Evolutionary conservation across 176 grass and related monocot species (phyloP).

Genomic region (Carex littledalei): DNA sequence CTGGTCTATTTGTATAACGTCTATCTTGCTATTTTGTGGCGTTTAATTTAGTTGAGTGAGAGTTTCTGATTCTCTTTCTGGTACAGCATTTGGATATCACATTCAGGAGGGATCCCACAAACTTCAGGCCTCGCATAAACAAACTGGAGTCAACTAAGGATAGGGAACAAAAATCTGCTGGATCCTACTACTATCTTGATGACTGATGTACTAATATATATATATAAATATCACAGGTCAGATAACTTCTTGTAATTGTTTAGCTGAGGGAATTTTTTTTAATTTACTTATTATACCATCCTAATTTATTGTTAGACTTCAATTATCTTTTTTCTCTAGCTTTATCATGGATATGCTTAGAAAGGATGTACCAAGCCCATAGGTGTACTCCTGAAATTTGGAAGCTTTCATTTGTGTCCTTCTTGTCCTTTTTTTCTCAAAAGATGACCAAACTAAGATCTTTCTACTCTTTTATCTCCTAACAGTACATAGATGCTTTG

Average conservation of each 20-base stretch:
- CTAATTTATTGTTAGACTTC: not conserved
- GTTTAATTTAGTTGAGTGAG: not conserved
- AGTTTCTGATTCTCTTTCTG: not conserved
- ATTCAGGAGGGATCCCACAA: slow-evolving; percentile 78
- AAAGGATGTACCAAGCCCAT: not conserved
- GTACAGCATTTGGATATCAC: slow-evolving; percentile 64
- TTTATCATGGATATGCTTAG: not conserved
- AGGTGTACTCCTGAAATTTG: not conserved
- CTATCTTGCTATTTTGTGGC: not conserved
- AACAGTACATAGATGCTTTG: not conserved
- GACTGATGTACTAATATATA: slow-evolving; percentile 39
- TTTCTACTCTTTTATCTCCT: not conserved
- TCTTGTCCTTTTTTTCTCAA: not conserved
- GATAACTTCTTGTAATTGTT: not conserved
- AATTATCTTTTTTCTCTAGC: not conserved
- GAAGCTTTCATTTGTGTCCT: not conserved
- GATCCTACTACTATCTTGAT: slow-evolving; percentile 79
- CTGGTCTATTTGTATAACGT: not conserved
- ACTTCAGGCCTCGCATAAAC: slow-evolving; percentile 70
- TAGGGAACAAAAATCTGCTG: slow-evolving; percentile 60
- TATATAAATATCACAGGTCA: slow-evolving; percentile 18
- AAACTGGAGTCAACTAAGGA: slow-evolving; percentile 75
- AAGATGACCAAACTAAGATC: not conserved
- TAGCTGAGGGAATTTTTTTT: not conserved
- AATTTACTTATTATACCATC: not conserved